A percentile compares a stretch with the other conserved stretches of the same genome.
Conservation (phyloP, 2,329 filamentous ascomycete genomes). For the Pseudopyricularia javanii region DNA sequence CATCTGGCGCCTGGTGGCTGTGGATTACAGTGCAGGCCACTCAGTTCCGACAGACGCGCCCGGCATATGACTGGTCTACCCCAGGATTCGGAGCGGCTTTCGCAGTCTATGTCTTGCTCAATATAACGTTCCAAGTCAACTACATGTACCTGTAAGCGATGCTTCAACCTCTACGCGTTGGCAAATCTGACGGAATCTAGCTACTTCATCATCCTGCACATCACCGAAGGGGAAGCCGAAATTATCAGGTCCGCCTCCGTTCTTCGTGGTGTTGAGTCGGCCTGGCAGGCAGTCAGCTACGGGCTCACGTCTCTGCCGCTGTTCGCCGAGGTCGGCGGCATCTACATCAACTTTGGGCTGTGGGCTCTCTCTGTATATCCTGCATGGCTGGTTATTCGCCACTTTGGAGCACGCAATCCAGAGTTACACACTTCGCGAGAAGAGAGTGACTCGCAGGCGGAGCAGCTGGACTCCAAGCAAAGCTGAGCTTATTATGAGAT, state of each 20-base stretch:
- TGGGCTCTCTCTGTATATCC: not conserved
- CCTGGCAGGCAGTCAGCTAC: conserved; percentile 62
- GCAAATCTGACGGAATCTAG: not conserved
- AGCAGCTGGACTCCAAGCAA: not conserved
- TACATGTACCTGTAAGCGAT: not conserved
- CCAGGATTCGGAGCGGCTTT: not conserved
- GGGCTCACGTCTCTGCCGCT: conserved; percentile 49
- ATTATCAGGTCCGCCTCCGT: conserved; percentile 57
- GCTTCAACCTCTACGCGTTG: no score
- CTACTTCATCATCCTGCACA: conserved; percentile 46
- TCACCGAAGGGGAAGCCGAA: conserved; percentile 49
- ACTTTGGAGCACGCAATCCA: not conserved
- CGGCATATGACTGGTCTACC: not conserved
- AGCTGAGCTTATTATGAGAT: no score
- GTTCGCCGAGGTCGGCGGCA: conserved; percentile 40
- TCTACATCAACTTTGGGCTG: not conserved
- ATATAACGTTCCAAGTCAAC: not conserved
- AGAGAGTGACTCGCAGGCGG: not conserved
- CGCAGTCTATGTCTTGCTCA: not conserved
- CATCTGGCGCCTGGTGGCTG: not conserved
- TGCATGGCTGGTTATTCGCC: not conserved
- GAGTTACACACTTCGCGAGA: not conserved
- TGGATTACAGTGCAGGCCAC: not conserved
- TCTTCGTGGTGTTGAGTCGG: conserved; percentile 58
- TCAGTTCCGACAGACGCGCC: not conserved